phyloP scores from a whole-genome alignment of 805 yeast genomes.

The Hyphopichia homilentoma region DNA sequence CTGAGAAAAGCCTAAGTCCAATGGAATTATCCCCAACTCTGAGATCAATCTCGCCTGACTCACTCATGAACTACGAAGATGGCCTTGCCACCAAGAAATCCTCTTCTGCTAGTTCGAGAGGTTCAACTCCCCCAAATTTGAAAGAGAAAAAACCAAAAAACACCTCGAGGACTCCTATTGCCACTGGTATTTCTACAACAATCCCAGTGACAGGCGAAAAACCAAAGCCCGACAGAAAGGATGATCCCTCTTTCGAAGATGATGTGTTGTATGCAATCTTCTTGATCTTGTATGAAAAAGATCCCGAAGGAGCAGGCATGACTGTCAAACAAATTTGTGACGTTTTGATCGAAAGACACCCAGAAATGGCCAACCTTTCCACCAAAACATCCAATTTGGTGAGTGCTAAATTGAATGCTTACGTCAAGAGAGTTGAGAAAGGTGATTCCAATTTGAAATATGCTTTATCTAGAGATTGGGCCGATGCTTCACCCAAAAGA shows the following conservation, averaged over 20 bases:
- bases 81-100: constrained; percentile 8
- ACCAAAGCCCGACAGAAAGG: constrained; percentile 66
- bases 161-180: constrained; percentile 48
- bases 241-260: constrained; percentile 61
- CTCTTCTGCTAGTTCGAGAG: constrained; percentile 26
- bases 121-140: constrained; percentile 25
- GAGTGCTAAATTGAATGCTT: constrained; percentile 79
- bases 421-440: constrained; percentile 79
- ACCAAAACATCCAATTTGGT: constrained; percentile 79
- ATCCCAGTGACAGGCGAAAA: constrained; percentile 74
- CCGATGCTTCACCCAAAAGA: constrained; percentile 83
- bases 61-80: constrained; percentile 30
- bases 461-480: constrained; percentile 85
- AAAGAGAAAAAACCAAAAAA: constrained; percentile 30
- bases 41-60: constrained; percentile 42
- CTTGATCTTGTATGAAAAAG: constrained; percentile 64
- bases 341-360: constrained; percentile 66
- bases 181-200: constrained; percentile 72
- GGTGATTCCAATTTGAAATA: constrained; percentile 72
- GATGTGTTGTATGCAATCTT: constrained; percentile 75
- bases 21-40: constrained; percentile 32
- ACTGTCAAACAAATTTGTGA: constrained; percentile 89
- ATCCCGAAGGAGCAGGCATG: constrained; percentile 71
- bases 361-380: constrained; percentile 78
- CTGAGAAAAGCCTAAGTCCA: constrained; percentile 25